Evolutionary conservation across 2,329 filamentous ascomycete species (phyloP), one percentile per base, ranked within the genome.

Genomic region (Neonectria punicea): DNA sequence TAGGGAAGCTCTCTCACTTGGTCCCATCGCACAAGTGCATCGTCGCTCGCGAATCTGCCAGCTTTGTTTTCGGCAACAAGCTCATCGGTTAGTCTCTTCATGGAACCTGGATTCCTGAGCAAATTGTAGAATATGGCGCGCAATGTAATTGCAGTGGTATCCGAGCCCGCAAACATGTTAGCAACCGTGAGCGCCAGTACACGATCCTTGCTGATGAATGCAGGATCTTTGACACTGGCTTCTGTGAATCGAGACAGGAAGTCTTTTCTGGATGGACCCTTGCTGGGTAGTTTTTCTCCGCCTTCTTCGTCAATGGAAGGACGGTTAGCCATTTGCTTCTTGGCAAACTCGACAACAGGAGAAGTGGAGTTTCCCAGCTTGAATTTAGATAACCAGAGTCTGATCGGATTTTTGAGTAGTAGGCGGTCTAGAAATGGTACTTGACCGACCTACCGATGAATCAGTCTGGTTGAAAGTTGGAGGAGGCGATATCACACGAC

Each of bases 1-100:
- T 94, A 95, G 0, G 88, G 87, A 1, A 95, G 83, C 53, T 86
- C 86, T 76, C 92, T 90, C 34, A 84, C 85, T 78, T 93, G 89
- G 49, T 86, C 77, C 89, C 90, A 93, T 5, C 87, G 89, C 2
- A 93, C 89, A 5, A 89, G 83, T 2, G 86, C 86, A 14, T 83
- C 79, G 55, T 74, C 74, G 70, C 86, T 83, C 22, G 75, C 75
- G 65, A 87, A 87, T 8, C 72, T 75, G 3, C 89, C 89, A 22
- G 78, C 73, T 22, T 79, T 77, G 0, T 85, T 86, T 0, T 87
- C 87, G 0, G 78, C 79, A 70, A 92, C 89, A 1, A 93, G 76
- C 77, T 94, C 91, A 1, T 77, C 70, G 70, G 86, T 84, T 54
- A 93, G 78, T 18, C 82, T 83, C 1, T 53, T 73, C 70, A 91